Evolutionary conservation across 2,329 filamentous ascomycete genomes (phyloP), one percentile per base, ranked within the genome.

Genomic region (Ceratocystiopsis sp.): DNA sequence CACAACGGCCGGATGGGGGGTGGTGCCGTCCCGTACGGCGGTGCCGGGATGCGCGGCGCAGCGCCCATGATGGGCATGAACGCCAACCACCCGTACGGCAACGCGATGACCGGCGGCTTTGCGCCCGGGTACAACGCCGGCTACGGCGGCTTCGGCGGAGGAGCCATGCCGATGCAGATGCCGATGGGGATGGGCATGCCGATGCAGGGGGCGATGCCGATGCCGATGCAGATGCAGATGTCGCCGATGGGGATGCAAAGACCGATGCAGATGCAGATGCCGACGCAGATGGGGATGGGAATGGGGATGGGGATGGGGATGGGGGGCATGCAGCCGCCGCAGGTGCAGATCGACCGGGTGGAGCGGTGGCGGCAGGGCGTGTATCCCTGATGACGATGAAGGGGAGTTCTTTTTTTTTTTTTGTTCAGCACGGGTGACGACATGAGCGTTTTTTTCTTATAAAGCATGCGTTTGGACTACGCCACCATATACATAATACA

Each of bases 341-440:
- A 49, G 39, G 53, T 49, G 2, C 54, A 57, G 46, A 42, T 53
- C 4, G 57, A 59, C 39, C 56, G 50, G 41, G 58, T 60, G 12
- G 58, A 60, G 51, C 50, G 53, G 16, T 60, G 58, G 58, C 51
- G 58, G 21, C 57, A 58, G 47, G 47, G 53, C 15, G 53, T 60
- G 13, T 42, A 48, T 46, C 54, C 53, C 16, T 52, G 38, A 43
- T 16, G 11, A 17, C 10, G 21, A 21, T 21, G 21, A 21, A 6
- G 10, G 3, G 15, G 21, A 21, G 4, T 4, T 21, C 21, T 21
- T 18, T 35, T 14, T n/a, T 12, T 19, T 16, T 35, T 35, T 16
- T 35, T 34, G 14, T 21, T 37, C 21, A 21, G 21, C 21, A 21
- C 8, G 21, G 21, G 21, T 21, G 21, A 21, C 21, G 21, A 21